Conservation (phyloP, 192 early-diverging fungal genomes). For the Chytriomyces hyalinus region DNA sequence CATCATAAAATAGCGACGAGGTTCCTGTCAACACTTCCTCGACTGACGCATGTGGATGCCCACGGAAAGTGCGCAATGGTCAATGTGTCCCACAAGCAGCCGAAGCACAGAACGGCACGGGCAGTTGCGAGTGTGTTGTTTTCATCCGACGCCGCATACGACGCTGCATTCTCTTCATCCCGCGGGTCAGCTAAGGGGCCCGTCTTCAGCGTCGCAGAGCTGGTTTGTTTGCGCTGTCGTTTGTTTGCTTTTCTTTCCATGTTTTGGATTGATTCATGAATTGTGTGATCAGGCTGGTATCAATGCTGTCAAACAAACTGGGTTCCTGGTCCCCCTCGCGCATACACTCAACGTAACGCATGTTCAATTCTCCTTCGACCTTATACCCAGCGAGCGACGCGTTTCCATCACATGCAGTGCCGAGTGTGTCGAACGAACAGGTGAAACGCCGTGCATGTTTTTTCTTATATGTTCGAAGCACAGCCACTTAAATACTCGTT, state of each 20-base stretch:
- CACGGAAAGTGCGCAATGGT: constrained; percentile 85
- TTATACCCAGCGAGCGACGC: constrained; percentile 47
- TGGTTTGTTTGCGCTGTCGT: background rate
- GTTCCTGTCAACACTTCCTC: no score
- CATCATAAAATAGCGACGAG: no score
- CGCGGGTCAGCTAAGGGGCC: constrained; percentile 86
- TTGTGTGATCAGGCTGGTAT: constrained; percentile 75
- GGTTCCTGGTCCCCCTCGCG: constrained; percentile 83
- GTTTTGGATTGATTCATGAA: background rate
- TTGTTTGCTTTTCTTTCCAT: background rate
- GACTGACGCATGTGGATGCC: constrained; percentile 70
- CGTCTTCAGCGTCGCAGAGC: constrained; percentile 78
- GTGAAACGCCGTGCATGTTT: constrained; percentile 43
- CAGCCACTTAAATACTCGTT: constrained; percentile 56
- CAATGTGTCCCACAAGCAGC: constrained; percentile 73
- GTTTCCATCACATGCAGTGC: constrained; percentile 75
- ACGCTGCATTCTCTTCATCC: constrained; percentile 49
- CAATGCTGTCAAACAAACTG: constrained; percentile 86
- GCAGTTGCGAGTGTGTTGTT: constrained; percentile 78
- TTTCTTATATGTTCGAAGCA: constrained; percentile 64
- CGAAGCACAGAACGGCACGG: constrained; percentile 73
- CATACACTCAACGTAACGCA: constrained; percentile 78
- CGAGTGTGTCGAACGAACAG: constrained; percentile 81
- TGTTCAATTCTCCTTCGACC: constrained; percentile 69
- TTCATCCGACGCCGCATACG: constrained; percentile 64